Base-by-base conservation (phyloP, 2,329 filamentous ascomycete genomes). In the Chaetomium olivaceum region DNA sequence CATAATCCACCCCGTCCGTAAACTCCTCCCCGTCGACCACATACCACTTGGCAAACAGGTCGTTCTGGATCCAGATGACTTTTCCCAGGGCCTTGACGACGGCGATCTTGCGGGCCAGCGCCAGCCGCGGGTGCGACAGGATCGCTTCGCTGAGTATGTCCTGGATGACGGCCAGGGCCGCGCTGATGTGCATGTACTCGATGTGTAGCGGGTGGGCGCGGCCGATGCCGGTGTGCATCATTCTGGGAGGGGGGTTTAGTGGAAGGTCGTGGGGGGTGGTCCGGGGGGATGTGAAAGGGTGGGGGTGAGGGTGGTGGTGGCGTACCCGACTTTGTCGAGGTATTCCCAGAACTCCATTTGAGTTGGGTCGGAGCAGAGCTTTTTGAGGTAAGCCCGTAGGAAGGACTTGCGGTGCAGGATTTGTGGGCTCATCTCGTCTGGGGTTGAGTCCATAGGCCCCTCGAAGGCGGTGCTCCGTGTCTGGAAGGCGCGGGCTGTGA, bases 21-120 rank as follows among this genome's bases (percentile, higher is more conserved):
- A 80, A 86, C 76, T 91, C 89, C 43, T 88, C 84, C 58, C 88
- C 88, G 69, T 91, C 88, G 39, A 84, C 82, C 43, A 91, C 85
- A 72, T 92, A 91, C 89, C 90, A 93, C 76, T 90, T 91, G n/a
- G 91, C 89, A 76, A 94, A 91, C 33, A 94, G 82, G 76, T 94
- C 91, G 74, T 94, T 94, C 77, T 94, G 91, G 70, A 94, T 93
- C 91, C 91, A 94, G 69, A 94, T 89, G 29, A 94, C 88, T 76
- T 95, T 94, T 68, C 87, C 87, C 25, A 94, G 81, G 0, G 91
- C 91, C 74, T 89, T 91, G 56, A 93, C 83, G 4, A 94, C 83
- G 25, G 86, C 88, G 21, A 90, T 88, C 79, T 93, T 93, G 77
- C 85, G 85, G 64, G 83, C 81, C 71, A 91, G 82, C 46, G 84